Evolutionary conservation across 441 rosid species (phyloP), one percentile per base, ranked within the genome.

Genomic region (Biscutella auriculata): DNA sequence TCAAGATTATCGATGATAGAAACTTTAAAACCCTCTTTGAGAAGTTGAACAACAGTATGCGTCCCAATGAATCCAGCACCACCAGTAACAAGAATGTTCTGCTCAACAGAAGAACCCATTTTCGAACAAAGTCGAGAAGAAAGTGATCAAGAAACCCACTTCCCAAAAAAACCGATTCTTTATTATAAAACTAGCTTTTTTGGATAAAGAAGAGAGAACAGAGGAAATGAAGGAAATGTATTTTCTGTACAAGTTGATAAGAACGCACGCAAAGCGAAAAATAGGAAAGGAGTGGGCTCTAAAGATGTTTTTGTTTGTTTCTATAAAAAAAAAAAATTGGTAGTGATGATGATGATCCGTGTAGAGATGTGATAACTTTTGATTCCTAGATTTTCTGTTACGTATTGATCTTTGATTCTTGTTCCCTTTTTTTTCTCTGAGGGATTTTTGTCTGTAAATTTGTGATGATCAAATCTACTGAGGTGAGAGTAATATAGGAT

Each of bases 41-140:
- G 79, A 26, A 84, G 88, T 66, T 79, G 85, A 42, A 84, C 78
- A 49, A 68, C 82, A 4, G 85, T 78, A 70, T 84, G 88, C 0
- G 92, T 84, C 10, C 88, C 88, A 16, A 84, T 80, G 58, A 79
- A 84, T 9, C 92, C 92, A 55, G 92, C 92, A 28, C 88, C 84
- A 16, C 88, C 88, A 2, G 92, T 84, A 33, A 84, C 92, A 25
- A 84, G 82, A 68, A 84, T 72, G 13, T 63, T 73, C 65, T 66
- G 79, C 49, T 74, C 82, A 12, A 66, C 36, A 0, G 75, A 56
- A 5, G 75, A 59, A 53, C 62, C 87, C 95, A 88, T 83, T 62
- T 60, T 30, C 13, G 39, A 46, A 53, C 23, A 19, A 53, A 6
- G 0, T 25, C 17, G 3, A 51, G 51, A 56, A 8, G 2, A 6